Evolutionary conservation across 306 rosid genomes (phyloP), one percentile per base, ranked within the genome.

Genomic region (Ormosia semicastrata): DNA sequence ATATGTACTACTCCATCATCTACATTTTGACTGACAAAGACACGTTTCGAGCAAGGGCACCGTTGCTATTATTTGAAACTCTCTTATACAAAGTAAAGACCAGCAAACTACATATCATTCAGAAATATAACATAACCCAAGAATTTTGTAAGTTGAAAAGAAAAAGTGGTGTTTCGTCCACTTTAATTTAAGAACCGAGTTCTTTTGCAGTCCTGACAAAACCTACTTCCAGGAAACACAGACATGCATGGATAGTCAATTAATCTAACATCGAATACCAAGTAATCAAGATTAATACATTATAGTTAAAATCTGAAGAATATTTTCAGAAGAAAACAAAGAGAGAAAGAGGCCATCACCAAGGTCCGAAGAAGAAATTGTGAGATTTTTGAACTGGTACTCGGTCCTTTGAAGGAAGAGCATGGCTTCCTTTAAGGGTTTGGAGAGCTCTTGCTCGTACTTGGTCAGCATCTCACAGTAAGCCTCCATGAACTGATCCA

Each of bases 401-500:
- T 95, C 99, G 33, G 92, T 83, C 50, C 90, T 86, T 33, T 95
- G 97, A 58, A 95, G 89, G 70, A 93, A 95, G 68, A 95, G 88
- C 98, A 92, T 88, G 80, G 99, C 98, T 81, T 95, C 99, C 74
- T 92, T 89, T 14, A 95, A 93, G 84, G 99, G 99, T 73, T 95
- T 95, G 0, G 97, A 88, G 60, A 95, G 97, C 75, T 95, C 99
- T 83, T 93, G 98, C 57, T 93, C 99, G 29, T 95, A 95, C 86
- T 95, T 95, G 10, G 87, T 90, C 57, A 95, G 88, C 99, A 95
- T 95, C 93, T 95, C 99, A 78, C 99, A 95, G 50, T 95, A 95
- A 49, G 98, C 99, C 73, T 95, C 99, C 99, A 95, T 95, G 90
- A 95, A 95, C 92, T 95, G 99, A 82, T 95, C 98, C 78, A 95